Evolutionary conservation across 768 basidiomycete genomes (phyloP).

Genomic region (Phlebiopsis flavidoalba): DNA sequence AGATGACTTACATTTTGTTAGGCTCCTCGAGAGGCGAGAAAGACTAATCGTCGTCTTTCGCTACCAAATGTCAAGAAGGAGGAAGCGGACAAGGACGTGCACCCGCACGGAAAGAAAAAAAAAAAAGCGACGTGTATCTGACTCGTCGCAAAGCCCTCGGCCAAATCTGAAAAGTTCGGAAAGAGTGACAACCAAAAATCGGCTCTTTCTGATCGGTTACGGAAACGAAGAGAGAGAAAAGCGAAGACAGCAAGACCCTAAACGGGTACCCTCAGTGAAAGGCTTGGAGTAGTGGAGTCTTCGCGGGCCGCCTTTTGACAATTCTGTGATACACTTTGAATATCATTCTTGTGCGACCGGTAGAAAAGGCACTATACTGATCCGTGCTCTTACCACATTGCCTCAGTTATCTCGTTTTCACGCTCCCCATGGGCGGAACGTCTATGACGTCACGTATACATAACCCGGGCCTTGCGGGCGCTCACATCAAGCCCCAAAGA

Average conservation of each 20-base stretch:
- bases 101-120: conserved; percentile 28
- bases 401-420: too few species aligned
- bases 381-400: too few species aligned
- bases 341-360: too few species aligned
- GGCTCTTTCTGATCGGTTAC: conserved; percentile 75
- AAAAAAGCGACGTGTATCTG: conserved; percentile 33
- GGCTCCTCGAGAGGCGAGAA: conserved; percentile 9
- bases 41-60: conserved; percentile 11
- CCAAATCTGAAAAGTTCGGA: conserved; percentile 8
- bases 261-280: not conserved
- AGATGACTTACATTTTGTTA: not conserved
- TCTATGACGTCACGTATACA: too few species aligned
- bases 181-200: conserved; percentile 38
- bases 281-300: too few species aligned
- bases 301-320: too few species aligned
- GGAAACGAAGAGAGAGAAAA: conserved; percentile 72
- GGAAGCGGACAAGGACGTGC: conserved; percentile 29
- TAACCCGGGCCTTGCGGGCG: too few species aligned
- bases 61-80: conserved; percentile 19
- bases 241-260: conserved; percentile 18
- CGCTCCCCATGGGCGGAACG: too few species aligned
- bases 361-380: too few species aligned
- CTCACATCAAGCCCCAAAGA: too few species aligned
- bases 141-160: conserved; percentile 12
- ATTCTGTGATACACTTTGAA: too few species aligned